Conservation (phyloP, 495 filamentous ascomycete genomes). For the Trichocladium antarcticum region DNA sequence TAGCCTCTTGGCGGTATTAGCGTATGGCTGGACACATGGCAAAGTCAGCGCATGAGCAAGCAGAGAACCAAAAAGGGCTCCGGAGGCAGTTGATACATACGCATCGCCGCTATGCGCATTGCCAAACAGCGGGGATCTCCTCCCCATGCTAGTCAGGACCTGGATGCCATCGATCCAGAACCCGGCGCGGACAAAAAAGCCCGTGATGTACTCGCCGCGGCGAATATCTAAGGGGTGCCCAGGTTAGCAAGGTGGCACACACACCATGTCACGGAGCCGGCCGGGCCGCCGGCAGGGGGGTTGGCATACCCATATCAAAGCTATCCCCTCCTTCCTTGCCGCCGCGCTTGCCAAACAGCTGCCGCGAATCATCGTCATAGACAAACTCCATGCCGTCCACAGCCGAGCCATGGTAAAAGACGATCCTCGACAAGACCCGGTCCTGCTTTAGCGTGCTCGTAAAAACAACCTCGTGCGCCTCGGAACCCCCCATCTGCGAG, state of each 20-base stretch:
- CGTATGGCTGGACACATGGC: slow-evolving; percentile 56
- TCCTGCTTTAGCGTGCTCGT: slow-evolving; percentile 55
- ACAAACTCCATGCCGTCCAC: slow-evolving; percentile 85
- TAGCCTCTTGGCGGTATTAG: slow-evolving; percentile 85
- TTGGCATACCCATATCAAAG: slow-evolving; percentile 58
- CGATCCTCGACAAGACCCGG: slow-evolving; percentile 62
- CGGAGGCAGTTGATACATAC: slow-evolving; percentile 39
- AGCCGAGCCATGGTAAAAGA: slow-evolving; percentile 65
- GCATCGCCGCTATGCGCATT: slow-evolving; percentile 69
- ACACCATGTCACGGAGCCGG: too few relatives aligned
- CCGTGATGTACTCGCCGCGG: slow-evolving; percentile 73
- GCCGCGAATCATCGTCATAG: slow-evolving; percentile 78
- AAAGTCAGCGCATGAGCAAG: background rate
- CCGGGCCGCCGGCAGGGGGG: too few relatives aligned
- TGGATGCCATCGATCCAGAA: slow-evolving; percentile 85
- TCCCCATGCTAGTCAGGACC: slow-evolving; percentile 75
- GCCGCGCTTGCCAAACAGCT: slow-evolving; percentile 80
- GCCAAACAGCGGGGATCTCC: slow-evolving; percentile 76
- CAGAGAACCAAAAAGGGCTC: background rate
- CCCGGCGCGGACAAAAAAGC: slow-evolving; percentile 75
- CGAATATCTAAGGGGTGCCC: slow-evolving; percentile 50
- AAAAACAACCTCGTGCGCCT: slow-evolving; percentile 63
- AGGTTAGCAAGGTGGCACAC: slow-evolving; percentile 3
- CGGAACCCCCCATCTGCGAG: slow-evolving; percentile 59
- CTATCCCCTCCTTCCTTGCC: slow-evolving; percentile 63